These are phyloP conservation scores for Balamuthia mandrillaris DNA, from an alignment of 208 protist species.

Conservation along the genomic window DNA sequence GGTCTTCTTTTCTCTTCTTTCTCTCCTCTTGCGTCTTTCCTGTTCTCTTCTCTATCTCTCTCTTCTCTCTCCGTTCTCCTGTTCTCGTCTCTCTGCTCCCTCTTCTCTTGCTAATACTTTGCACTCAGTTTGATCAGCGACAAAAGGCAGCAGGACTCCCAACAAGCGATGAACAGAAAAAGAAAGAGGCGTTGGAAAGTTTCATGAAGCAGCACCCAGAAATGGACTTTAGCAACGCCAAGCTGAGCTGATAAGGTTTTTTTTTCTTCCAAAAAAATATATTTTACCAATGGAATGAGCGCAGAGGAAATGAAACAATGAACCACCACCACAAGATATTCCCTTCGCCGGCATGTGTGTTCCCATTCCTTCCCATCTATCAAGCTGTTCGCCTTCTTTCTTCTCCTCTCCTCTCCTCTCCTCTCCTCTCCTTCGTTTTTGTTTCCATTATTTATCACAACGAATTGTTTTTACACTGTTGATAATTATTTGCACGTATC, in stretches of 20 bases:
- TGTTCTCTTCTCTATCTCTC: neutral
- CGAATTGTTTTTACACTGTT: no score
- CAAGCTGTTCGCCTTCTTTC: no score
- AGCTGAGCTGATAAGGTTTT: slow-evolving; percentile 55
- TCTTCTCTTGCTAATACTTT: slow-evolving; percentile 15
- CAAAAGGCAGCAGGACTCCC: slow-evolving; percentile 67
- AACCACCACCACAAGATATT: no score
- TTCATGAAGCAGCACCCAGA: slow-evolving; percentile 70
- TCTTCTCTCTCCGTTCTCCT: neutral
- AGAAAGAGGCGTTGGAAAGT: slow-evolving; percentile 64
- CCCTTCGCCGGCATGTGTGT: no score
- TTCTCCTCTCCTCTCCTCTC: no score
- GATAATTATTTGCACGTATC: no score
- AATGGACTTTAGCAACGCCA: slow-evolving; percentile 71
- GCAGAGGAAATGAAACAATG: no score
- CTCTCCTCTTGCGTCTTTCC: neutral
- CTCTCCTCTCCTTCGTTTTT: no score
- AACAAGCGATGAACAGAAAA: slow-evolving; percentile 68
- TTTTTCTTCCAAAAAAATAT: no score
- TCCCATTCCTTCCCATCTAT: no score
- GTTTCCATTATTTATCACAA: no score
- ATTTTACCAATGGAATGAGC: no score
- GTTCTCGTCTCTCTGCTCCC: neutral
- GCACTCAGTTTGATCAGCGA: slow-evolving; percentile 65
- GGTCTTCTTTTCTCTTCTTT: neutral